Base-by-base conservation (phyloP, 768 basidiomycete species). In the Tylopilus plumbeoviolaceoides region DNA sequence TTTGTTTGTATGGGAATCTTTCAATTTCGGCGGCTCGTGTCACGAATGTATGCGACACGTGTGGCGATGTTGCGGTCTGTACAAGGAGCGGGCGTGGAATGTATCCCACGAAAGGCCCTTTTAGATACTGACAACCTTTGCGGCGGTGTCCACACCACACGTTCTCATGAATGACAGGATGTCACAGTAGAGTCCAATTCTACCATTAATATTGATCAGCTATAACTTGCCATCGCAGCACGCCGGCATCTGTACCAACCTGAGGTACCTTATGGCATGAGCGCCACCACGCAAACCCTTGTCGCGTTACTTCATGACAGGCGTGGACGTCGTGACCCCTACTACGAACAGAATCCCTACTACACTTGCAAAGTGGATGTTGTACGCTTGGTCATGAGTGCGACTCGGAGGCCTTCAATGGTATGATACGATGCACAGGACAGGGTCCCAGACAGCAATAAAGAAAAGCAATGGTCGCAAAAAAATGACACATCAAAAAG, bases 381-480 rank as follows among this genome's bases (percentile, higher is more conserved):
- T 36, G 31, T 23, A 20, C 5, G 7, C 44, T 11, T 3, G 35
- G 43, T 39, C 31, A 31, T 23, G 7, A 12, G n/a, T 6, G 18
- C n/a, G 10, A 30, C 23, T 23, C 23, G 23, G 39, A 21, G 27
- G 48, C 23, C 27, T 51, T 48, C 28, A 30, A 40, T 18, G 6
- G 41, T 39, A 39, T 39, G 10, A 4, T 15, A 45, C 45, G 39
- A 58, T 53, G 58, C 62, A 58, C 23, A 23, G 36, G 47, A 27
- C 48, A 35, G n/a, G n/a, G n/a, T n/a, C 43, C 33, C 33, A 50
- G 25, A 45, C 33, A 28, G 21, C 36, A 46, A 47, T 44, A 31
- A 50, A 50, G 44, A 62, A 23, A 36, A 38, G 44, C 33, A 55
- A 20, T 35, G 18, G 20, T 43, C 35, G 38, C 27, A 14, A 35